Percentiles rank a stretch among this genome's conserved stretches.
Evolutionary conservation across 2,329 filamentous ascomycete species (phyloP).

Genomic region (Pestalotiopsis fici): DNA sequence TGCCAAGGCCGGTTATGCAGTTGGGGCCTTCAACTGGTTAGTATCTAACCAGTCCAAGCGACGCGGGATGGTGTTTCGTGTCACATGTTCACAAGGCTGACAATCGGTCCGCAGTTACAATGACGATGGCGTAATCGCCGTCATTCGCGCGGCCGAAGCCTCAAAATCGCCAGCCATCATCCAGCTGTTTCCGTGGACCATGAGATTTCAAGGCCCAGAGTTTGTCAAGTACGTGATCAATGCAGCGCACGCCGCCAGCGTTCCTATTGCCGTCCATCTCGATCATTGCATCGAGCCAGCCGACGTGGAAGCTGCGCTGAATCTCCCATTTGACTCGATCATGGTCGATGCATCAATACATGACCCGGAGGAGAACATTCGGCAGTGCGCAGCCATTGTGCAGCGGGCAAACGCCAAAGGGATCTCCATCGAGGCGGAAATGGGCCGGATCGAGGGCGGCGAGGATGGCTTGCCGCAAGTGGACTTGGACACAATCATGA

Average conservation of each 20-base stretch:
- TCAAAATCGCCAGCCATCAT: slow-evolving; percentile 63
- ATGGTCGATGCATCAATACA: slow-evolving; percentile 70
- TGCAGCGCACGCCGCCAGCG: slow-evolving; percentile 47
- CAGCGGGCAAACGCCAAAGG: slow-evolving; percentile 58
- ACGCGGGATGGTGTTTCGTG: too few species aligned
- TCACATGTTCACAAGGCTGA: neutral
- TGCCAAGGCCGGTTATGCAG: slow-evolving; percentile 44
- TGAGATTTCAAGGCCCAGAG: slow-evolving; percentile 55
- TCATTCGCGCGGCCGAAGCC: slow-evolving; percentile 60
- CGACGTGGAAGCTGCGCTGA: slow-evolving; percentile 27
- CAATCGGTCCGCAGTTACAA: slow-evolving; percentile 43
- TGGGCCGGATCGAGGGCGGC: slow-evolving; percentile 63
- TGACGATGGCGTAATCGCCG: slow-evolving; percentile 62
- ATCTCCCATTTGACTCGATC: slow-evolving; percentile 58
- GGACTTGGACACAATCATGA: slow-evolving; percentile 59
- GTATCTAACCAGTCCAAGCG: neutral
- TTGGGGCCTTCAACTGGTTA: slow-evolving; percentile 46
- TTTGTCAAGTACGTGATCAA: slow-evolving; percentile 48
- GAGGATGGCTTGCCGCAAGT: slow-evolving; percentile 63
- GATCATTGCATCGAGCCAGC: slow-evolving; percentile 52
- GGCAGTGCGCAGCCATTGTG: slow-evolving; percentile 57
- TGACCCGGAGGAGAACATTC: slow-evolving; percentile 63
- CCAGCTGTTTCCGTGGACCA: slow-evolving; percentile 67
- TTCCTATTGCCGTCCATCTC: slow-evolving; percentile 57
- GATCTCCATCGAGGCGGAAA: slow-evolving; percentile 66